Evolutionary conservation across 2,329 filamentous ascomycete genomes (phyloP), one percentile per base, ranked within the genome.

Genomic region (Microcera coccophila): DNA sequence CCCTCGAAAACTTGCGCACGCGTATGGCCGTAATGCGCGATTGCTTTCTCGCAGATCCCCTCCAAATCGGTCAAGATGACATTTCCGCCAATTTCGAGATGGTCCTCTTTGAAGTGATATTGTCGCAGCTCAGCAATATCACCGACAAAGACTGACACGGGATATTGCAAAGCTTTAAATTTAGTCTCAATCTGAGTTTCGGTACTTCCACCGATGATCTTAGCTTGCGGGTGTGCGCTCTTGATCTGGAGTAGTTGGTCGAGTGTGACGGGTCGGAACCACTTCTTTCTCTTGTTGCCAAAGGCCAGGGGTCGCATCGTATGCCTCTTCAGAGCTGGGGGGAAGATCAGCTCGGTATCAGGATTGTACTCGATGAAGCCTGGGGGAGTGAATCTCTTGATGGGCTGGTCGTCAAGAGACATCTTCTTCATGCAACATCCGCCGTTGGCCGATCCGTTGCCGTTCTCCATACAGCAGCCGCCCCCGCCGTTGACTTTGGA

Each of bases 101-200:
- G 76, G 45, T 94, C 82, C 4, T 91, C 83, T 32, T 85, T 75
- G 62, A 96, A 84, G 4, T 73, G 75, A 61, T 88, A 97, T 53
- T 90, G 85, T 11, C 89, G 78, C 44, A 98, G 70, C 66, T 97
- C 93, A 1, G 87, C 73, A 45, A 98, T 95, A 58, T 98, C 93
- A 10, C 91, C 90, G 9, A 97, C 87, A 53, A 85, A 97, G 0
- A 98, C 87, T 0, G 90, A 96, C 1, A 87, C 82, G 4, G 85
- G 84, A 62, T 97, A 97, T 56, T 90, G 79, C 73, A 95, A 80
- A 1, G 85, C 89, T 70, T 97, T 97, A 78, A 98, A 97, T 67
- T 95, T 96, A 69, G 94, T 87, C 68, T 98, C 93, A 47, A 98
- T 97, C 66, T 97, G 93, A 0, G 91, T 97, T 66, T 98, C 93